Evolutionary conservation across 805 yeast genomes (phyloP), one percentile per base, ranked within the genome.

Genomic region (Lipomyces sp.): DNA sequence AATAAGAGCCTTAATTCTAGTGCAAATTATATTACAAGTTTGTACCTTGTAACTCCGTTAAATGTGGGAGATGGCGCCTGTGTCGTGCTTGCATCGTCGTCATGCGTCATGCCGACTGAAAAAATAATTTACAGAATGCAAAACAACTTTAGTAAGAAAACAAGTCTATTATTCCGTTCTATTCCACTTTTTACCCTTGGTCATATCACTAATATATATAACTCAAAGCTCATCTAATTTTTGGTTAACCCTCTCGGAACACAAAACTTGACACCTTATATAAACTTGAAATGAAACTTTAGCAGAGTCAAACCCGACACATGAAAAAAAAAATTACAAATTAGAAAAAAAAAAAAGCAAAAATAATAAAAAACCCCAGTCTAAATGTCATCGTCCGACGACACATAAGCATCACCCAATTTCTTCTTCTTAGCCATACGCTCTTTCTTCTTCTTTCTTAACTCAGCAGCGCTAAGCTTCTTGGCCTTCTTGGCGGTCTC

Each of bases 371-470:
- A 64, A 50, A 35, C 55, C 39, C 50, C 7, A 50, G 45, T 75
- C 85, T 88, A 89, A 74, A 87, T 84, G 77, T 89, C 95, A 66
- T 94, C 99, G 76, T 93, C 97, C 77, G 97, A 95, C 73, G 98
- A 94, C 76, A 92, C 98, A 82, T 95, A 96, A 83, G 95, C 98
- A 81, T 95, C 99, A 87, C 98, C 98, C 81, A 93, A 83, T 83
- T 90, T 97, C 96, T 95, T 95, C 98, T 94, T 95, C 96, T 94
- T 95, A 90, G 90, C 92, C 98, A 95, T 93, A 89, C 99, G 92
- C 86, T 95, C 99, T 97, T 95, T 95, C 98, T 95, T 95, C 97
- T 95, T 95, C 97, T 95, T 95, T 89, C 99, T 92, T 82, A 94
- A 86, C 84, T 95, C 99, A 75, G 99, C 98, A 81, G 98, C 92